Evolutionary conservation across 345 rosid species (phyloP).

Genomic region (Acer yangbiense): DNA sequence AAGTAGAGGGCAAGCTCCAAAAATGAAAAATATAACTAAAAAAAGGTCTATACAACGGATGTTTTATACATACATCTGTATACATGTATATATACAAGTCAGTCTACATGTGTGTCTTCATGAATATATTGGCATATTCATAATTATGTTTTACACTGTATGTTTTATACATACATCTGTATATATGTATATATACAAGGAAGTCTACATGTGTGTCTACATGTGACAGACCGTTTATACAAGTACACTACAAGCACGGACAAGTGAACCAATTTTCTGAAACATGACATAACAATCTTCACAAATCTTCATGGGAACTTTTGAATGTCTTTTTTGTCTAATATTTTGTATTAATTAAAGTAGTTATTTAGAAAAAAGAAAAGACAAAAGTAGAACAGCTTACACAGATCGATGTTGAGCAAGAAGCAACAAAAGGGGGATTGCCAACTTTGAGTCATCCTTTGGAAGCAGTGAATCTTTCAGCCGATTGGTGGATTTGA

Average conservation of each 20-base stretch:
- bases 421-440: constrained; percentile 85
- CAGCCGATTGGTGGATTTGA: constrained; percentile 89
- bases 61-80: no score
- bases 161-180: no score
- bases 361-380: constrained; percentile 2
- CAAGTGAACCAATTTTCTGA: not conserved
- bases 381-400: constrained; percentile 33
- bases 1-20: not conserved
- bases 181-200: no score
- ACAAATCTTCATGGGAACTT: not conserved
- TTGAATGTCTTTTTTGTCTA: not conserved
- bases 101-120: no score
- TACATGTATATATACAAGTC: no score
- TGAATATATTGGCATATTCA: no score
- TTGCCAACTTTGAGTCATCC: constrained; percentile 93
- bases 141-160: no score
- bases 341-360: not conserved
- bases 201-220: no score
- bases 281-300: not conserved
- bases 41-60: not conserved
- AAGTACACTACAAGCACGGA: no score
- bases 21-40: no score
- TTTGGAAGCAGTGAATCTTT: constrained; percentile 91
- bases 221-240: no score
- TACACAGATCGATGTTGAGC: constrained; percentile 98